Evolutionary conservation across 768 basidiomycete species (phyloP).

Genomic region (Mycena albidolilacea): DNA sequence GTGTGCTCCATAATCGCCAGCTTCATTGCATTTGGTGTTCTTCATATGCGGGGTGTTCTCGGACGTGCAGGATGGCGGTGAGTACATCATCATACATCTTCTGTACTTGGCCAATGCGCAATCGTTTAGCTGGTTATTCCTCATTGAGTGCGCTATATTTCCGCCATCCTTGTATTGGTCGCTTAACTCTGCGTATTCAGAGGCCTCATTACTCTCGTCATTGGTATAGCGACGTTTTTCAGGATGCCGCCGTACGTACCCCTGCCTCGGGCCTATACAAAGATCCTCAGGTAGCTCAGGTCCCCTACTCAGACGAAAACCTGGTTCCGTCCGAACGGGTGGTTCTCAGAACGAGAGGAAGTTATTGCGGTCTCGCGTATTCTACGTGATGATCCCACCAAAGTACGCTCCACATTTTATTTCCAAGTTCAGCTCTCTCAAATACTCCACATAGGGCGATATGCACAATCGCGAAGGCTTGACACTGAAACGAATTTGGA

Average conservation of each 20-base stretch:
- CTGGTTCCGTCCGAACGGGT: slow-evolving; percentile 72
- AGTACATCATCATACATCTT: slow-evolving; percentile 34
- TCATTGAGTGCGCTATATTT: slow-evolving; percentile 58
- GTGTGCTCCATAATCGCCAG: slow-evolving; percentile 62
- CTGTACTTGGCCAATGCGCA: not conserved
- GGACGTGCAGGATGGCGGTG: slow-evolving; percentile 69
- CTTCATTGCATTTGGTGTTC: slow-evolving; percentile 74
- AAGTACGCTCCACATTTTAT: slow-evolving; percentile 49
- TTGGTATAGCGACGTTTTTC: slow-evolving; percentile 71
- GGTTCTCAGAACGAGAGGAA: slow-evolving; percentile 76
- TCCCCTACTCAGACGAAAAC: slow-evolving; percentile 72
- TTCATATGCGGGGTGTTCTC: slow-evolving; percentile 69
- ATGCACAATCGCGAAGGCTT: slow-evolving; percentile 82
- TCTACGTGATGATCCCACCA: slow-evolving; percentile 75
- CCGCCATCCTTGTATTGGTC: not conserved
- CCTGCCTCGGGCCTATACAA: not conserved
- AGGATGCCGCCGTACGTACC: slow-evolving; percentile 61
- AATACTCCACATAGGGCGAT: slow-evolving; percentile 57
- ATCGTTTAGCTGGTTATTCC: slow-evolving; percentile 64
- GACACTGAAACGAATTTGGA: slow-evolving; percentile 64
- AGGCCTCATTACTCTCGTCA: slow-evolving; percentile 64
- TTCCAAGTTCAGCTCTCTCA: not conserved
- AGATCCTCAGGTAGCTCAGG: slow-evolving; percentile 2
- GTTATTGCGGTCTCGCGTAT: slow-evolving; percentile 72
- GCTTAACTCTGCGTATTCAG: slow-evolving; percentile 37